A percentile compares a stretch with the other conserved stretches of the same genome.
These are phyloP conservation scores for Meyerozyma carpophila DNA, from an alignment of 1,139 yeast genomes.

Conservation along the genomic window DNA sequence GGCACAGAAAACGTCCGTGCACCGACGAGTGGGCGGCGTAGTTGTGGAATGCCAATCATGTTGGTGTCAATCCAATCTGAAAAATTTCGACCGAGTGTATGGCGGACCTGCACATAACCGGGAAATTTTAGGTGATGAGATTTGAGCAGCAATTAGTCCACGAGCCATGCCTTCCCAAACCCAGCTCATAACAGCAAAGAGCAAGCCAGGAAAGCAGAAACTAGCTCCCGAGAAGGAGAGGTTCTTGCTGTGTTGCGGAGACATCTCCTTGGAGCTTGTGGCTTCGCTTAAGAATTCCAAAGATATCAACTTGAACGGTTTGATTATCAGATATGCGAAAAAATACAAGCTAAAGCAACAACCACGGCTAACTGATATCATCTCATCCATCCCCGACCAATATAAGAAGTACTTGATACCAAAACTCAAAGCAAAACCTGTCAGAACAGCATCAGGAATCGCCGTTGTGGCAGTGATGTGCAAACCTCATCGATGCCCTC, in stretches of 20 bases:
- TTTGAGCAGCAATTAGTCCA: neutral
- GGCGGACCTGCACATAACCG: neutral
- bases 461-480: slow-evolving; percentile 99
- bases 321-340: slow-evolving; percentile 80
- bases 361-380: slow-evolving; percentile 92
- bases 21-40: neutral
- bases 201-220: slow-evolving; percentile 43
- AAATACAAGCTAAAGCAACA: slow-evolving; percentile 88
- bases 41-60: neutral
- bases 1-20: neutral
- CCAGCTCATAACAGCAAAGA: neutral
- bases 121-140: neutral
- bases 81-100: neutral
- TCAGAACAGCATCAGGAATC: slow-evolving; percentile 95
- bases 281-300: slow-evolving; percentile 67
- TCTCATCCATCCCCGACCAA: slow-evolving; percentile 93
- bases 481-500: slow-evolving; percentile 98
- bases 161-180: neutral
- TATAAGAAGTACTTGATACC: slow-evolving; percentile 88
- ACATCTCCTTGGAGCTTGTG: slow-evolving; percentile 83
- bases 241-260: slow-evolving; percentile 89
- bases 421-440: slow-evolving; percentile 94
- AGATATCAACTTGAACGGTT: slow-evolving; percentile 86
- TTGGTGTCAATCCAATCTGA: neutral
- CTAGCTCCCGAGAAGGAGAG: slow-evolving; percentile 87